Evolutionary conservation across 148 eudicot species (phyloP).

Genomic region (Vaccinium corymbosum): DNA sequence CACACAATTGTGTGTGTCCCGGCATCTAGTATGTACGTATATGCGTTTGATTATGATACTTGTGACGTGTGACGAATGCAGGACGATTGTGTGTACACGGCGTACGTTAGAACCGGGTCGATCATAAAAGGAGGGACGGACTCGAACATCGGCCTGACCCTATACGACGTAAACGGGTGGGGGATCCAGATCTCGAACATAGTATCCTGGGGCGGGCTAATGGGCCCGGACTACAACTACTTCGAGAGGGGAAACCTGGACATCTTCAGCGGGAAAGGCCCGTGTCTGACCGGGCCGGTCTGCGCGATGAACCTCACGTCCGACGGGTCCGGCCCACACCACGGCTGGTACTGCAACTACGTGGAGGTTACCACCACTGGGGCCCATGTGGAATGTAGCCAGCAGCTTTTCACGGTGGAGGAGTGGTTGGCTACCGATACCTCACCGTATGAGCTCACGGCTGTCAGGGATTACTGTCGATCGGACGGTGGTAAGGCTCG

Average conservation of each 20-base stretch:
- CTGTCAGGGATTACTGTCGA: slow-evolving; percentile 38
- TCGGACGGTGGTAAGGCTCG: background rate
- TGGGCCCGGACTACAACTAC: slow-evolving; percentile 72
- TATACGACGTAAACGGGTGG: slow-evolving; percentile 47
- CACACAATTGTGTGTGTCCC: background rate
- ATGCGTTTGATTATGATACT: background rate
- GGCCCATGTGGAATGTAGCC: slow-evolving; percentile 39
- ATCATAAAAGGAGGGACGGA: slow-evolving; percentile 80
- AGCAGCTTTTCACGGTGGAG: slow-evolving; percentile 48
- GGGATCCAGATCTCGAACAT: slow-evolving; percentile 49
- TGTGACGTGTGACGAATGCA: background rate
- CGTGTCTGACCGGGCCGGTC: slow-evolving; percentile 54
- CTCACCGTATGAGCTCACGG: slow-evolving; percentile 50
- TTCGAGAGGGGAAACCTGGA: slow-evolving; percentile 83
- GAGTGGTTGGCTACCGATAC: slow-evolving; percentile 64
- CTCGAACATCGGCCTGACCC: slow-evolving; percentile 52
- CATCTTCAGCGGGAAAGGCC: slow-evolving; percentile 69
- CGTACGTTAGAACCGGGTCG: slow-evolving; percentile 71
- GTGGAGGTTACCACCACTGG: slow-evolving; percentile 69
- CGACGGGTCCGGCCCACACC: slow-evolving; percentile 62
- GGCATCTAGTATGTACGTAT: background rate
- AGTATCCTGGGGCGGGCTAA: slow-evolving; percentile 77
- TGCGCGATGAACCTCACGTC: slow-evolving; percentile 62
- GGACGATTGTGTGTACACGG: slow-evolving; percentile 65
- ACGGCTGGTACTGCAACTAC: slow-evolving; percentile 74